These are phyloP conservation scores for Kazachstania viticola DNA, from an alignment of 805 yeast genomes.

Conservation along the genomic window DNA sequence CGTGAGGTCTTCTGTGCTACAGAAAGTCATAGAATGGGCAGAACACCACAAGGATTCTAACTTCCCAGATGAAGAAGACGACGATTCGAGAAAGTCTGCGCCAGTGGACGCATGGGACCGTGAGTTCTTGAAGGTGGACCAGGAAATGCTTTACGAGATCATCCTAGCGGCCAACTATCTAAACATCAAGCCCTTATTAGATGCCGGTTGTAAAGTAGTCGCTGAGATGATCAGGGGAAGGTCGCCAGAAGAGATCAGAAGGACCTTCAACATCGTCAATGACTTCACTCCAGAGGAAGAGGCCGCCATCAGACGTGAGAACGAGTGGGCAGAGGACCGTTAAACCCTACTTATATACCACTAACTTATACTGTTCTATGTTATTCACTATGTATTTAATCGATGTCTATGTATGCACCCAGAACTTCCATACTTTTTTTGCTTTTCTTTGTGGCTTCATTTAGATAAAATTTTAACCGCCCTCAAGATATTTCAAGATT, in stretches of 20 bases:
- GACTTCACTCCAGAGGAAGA: constrained; percentile 83
- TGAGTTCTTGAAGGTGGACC: constrained; percentile 87
- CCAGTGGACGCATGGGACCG: constrained; percentile 96
- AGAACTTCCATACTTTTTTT: no score
- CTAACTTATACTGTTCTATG: no score
- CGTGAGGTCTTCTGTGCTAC: constrained; percentile 75
- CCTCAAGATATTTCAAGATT: no score
- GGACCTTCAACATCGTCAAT: constrained; percentile 68
- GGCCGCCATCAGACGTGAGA: constrained; percentile 77
- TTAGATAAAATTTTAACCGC: no score
- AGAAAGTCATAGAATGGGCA: constrained; percentile 93
- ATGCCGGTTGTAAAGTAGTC: constrained; percentile 70
- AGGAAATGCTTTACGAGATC: constrained; percentile 74
- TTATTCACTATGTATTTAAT: no score
- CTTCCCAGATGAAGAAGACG: constrained; percentile 73
- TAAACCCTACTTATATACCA: no score
- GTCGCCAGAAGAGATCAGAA: constrained; percentile 69
- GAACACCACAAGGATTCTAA: constrained; percentile 80
- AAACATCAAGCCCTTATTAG: constrained; percentile 62
- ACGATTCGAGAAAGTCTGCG: constrained; percentile 74
- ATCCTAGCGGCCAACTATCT: constrained; percentile 72
- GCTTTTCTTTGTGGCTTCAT: no score
- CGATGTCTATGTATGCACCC: no score
- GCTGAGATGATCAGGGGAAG: constrained; percentile 79
- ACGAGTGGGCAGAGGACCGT: constrained; percentile 87